phyloP scores from a whole-genome alignment of 2,329 filamentous ascomycete genomes.

The Aspergillus oerlinghausenensis region DNA sequence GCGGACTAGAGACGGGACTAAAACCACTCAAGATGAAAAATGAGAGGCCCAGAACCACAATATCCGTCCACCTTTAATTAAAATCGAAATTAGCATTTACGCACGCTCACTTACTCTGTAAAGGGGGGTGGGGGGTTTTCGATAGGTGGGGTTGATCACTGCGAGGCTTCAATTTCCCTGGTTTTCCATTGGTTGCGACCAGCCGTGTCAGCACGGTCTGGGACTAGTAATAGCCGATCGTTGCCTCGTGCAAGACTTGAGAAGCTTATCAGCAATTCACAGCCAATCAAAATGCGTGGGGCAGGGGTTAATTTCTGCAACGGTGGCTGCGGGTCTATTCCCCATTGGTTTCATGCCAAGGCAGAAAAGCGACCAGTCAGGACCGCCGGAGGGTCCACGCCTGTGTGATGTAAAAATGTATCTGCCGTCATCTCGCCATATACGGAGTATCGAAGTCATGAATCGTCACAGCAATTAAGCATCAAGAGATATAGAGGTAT shows the following conservation, averaged over 20 bases:
- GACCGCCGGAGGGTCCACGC: background rate
- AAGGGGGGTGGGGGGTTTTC: slow-evolving; percentile 1
- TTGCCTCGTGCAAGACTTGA: slow-evolving; percentile 16
- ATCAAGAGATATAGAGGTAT: background rate
- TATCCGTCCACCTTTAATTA: background rate
- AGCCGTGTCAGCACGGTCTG: slow-evolving; percentile 16
- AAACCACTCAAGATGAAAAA: background rate
- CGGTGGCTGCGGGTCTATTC: slow-evolving; percentile 4
- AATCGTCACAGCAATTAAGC: background rate
- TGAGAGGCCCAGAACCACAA: background rate
- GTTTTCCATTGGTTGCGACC: background rate
- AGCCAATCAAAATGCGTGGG: slow-evolving; percentile 1
- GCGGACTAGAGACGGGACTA: too few species aligned
- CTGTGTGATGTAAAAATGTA: slow-evolving; percentile 13
- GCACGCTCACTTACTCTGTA: slow-evolving; percentile 1
- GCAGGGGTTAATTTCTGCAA: slow-evolving; percentile 3
- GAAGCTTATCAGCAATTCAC: slow-evolving; percentile 16
- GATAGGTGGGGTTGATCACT: background rate
- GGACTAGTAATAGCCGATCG: slow-evolving; percentile 14
- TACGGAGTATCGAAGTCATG: too few species aligned
- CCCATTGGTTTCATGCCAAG: slow-evolving; percentile 4
- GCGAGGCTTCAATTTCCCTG: background rate
- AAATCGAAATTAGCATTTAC: background rate
- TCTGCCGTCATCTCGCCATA: background rate
- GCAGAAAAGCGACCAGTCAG: slow-evolving; percentile 3